Evolutionary conservation across 805 yeast genomes (phyloP), one percentile per base, ranked within the genome.

Genomic region (Wickerhamia fluorescens): DNA sequence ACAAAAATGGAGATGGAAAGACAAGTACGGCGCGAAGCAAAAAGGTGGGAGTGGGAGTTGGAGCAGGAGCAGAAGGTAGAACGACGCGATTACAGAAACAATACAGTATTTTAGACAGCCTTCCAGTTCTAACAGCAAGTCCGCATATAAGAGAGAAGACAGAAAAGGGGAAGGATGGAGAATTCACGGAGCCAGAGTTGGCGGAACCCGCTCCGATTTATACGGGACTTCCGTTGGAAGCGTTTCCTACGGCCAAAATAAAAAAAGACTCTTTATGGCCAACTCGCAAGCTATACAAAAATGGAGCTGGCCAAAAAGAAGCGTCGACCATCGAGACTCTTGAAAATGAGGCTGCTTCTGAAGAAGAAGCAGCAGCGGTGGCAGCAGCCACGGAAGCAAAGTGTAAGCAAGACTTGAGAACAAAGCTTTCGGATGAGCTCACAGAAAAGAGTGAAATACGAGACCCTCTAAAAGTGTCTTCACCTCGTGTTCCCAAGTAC

Each of bases 211-310:
- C 58, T 7, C 75, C 83, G 23, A 66, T 70, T 7, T 73, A 74
- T 21, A 78, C 89, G 0, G 95, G 96, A 2, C 62, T 75, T 23
- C 80, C 92, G 3, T 53, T 86, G 30, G 84, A 75, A 38, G 65
- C 72, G n/a, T 65, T 67, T 5, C 95, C 95, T 6, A 71, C 74
- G 11, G 53, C 62, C 3, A 78, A 72, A 43, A 57, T 72, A 20
- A 73, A 68, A 44, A 73, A 68, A 37, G 81, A 74, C 25, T 60
- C 75, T 11, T 50, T 68, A 27, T 68, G 80, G 74, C 67, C 74
- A 16, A 41, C 50, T 33, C 61, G 58, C 29, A 19, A 42, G 37
- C 30, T 42, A 38, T 25, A 34, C 23, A 33, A 44, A 15, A 41
- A 21, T 7, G 24, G 6, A 7, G 41, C 19, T 11, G 20, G 6